Base-by-base conservation (phyloP, 2,329 filamentous ascomycete species). In the Colletotrichum brevisporum region DNA sequence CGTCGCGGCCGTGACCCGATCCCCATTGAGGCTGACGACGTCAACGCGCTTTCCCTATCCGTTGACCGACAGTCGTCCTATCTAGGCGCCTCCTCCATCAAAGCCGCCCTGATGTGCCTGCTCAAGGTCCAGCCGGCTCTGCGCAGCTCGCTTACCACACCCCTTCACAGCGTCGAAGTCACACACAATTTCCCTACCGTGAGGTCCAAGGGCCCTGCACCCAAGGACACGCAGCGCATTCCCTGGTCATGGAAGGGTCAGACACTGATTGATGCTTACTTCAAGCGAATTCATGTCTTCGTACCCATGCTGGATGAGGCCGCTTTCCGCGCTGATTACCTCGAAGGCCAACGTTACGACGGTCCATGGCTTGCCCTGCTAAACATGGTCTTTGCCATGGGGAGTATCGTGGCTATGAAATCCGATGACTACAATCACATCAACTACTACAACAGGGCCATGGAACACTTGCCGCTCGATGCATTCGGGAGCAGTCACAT, bases 381-480 rank as follows among this genome's bases (percentile, higher is more conserved):
- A 21, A 94, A 94, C 76, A 92, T 92, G 82, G 91, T 94, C 5
- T 91, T 94, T 72, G 91, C 91, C 5, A 88, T 94, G 81, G 92
- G 92, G 15, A 92, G 90, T 73, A 89, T 94, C 57, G 90, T 88
- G 1, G 89, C 90, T 43, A 89, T 88, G 71, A 91, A 87, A 73
- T 86, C 85, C 1, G 84, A 91, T 48, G 91, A 93, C 75, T 87
- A 89, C 71, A 89, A 85, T 64, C 92, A 94, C 74, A 85, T 92
- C 74, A 87, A 87, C 71, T 94, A 91, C 79, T 94, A 92, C 79
- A 87, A 87, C 72, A 86, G 88, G 31, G 90, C 91, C 18, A 91
- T 91, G 80, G 86, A 89, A 63, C 86, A 92, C 73, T 80, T 94
- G 10, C 87, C 85, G 8, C 83, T 94, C 70, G 91, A 92, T 71